Base-by-base conservation (phyloP, 2,329 filamentous ascomycete genomes). In the Aureobasidium zeae region DNA sequence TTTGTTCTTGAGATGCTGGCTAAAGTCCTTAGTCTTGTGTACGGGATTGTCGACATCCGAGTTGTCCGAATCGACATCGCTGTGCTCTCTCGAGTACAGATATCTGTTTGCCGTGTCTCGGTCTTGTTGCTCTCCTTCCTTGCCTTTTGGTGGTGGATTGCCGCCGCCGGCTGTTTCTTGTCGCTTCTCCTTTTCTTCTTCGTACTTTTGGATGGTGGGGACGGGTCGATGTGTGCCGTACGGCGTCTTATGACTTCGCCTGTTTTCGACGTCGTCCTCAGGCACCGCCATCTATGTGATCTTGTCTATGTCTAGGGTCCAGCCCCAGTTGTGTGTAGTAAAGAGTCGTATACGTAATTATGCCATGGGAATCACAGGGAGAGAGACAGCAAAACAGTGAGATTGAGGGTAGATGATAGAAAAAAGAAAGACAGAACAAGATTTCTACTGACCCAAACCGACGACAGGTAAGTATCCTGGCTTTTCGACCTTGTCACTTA, bases 141-240 rank as follows among this genome's bases (percentile, higher is more conserved):
- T 47, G 51, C 49, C 38, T 20, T 25, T 32, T 1, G 38, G 28
- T 13, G 38, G 38, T 25, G 38, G 28, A 32, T 13, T 25, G 6
- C 13, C 20, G 44, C 57, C 56, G 20, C 60, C 50, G 13, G 62
- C 63, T 30, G 62, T 55, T 7, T 48, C 52, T 36, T 55, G 46
- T 17, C 67, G 61, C 12, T 61, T 55, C 35, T 66, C 55, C 54
- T 70, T 67, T 52, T 69, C 67, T 48, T 70, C 58, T 22, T 63
- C 62, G 48, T 70, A 71, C 42, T 60, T 61, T 36, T 64, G 58
- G 21, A 71, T 62, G 5, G 68, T 71, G 2, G 68, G 68, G 25
- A 71, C 66, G 15, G 63, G 62, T 42, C 69, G 61, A 29, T 62
- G 59, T 3, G 59, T 56, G 3, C 62, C 68, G 51, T 70, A 69